Base-by-base conservation (phyloP, 2,329 filamentous ascomycete genomes). In the Claviceps digitariae region DNA sequence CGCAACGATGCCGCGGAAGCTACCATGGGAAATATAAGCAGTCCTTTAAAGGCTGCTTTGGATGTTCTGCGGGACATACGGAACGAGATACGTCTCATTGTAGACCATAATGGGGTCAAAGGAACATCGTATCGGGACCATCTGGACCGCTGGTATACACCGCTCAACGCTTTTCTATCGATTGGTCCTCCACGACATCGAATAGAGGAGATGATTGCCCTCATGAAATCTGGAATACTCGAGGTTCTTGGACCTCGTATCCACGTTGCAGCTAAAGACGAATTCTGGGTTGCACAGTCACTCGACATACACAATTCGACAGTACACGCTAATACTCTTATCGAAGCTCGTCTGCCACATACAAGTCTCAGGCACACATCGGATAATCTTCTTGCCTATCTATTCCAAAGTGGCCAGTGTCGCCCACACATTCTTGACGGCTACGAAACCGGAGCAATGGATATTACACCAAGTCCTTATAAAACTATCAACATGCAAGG, bases 1-100 rank as follows among this genome's bases (percentile, higher is more conserved):
- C 44, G 27, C 7, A 3, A 44, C 10, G 53, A 54, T 25, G 53
- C 46, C 9, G 38, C n/a, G 3, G 45, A 54, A 25, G 53, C 53
- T 6, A 47, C 34, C 25, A 23, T 45, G 3, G 53, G 53, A 2
- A 54, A 54, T 7, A 10, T 54, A 10, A 44, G 51, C 41, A 51
- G 50, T 10, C 53, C 53, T 1, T 12, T 54, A 21, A 54, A 54
- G n/a, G 46, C 53, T 4, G 53, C 53, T 2, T 17, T 54, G 21
- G 53, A 54, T 34, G 53, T 54, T 13, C 34, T 54, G 50, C 53
- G 53, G 6, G 53, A 54, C 27, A 49, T 52, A 8, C 36, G 53
- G n/a, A 54, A 54, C 4, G 53, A 54, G 31, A 29, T 54, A 9
- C 53, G 53, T 27, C 50, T 54, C 17, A 48, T 54, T 20, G 53